phyloP scores from a whole-genome alignment of 345 rosid genomes.

The Moricandia arvensis region DNA sequence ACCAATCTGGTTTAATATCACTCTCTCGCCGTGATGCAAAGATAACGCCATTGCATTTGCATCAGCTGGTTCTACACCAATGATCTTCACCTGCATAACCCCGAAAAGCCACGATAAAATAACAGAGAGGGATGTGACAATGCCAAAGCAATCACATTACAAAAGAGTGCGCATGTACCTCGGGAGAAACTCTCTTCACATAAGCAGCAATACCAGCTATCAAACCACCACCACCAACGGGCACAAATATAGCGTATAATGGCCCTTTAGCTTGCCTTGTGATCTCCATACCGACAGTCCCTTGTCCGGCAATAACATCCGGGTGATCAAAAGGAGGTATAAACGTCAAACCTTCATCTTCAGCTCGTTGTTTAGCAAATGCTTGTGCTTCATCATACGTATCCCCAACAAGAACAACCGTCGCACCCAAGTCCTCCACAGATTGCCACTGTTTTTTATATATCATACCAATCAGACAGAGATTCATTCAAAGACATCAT shows the following conservation, averaged over 20 bases:
- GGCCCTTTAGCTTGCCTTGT: slow-evolving; percentile 70
- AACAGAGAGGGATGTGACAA: background rate
- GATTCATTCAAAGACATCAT: background rate
- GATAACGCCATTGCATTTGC: slow-evolving; percentile 99
- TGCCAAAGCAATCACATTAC: background rate
- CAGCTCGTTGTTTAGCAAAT: slow-evolving; percentile 69
- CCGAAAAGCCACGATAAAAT: slow-evolving; percentile 10
- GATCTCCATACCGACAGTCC: slow-evolving; percentile 97
- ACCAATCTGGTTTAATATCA: slow-evolving; percentile 84
- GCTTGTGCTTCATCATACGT: slow-evolving; percentile 91
- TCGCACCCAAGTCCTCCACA: slow-evolving; percentile 78
- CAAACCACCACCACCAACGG: slow-evolving; percentile 96
- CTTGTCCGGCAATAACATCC: slow-evolving; percentile 89
- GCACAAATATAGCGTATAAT: slow-evolving; percentile 92
- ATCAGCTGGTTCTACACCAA: slow-evolving; percentile 93
- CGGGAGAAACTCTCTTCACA: slow-evolving; percentile 79
- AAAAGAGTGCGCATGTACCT: slow-evolving; percentile 43
- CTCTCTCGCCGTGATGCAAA: slow-evolving; percentile 85
- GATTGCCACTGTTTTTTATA: slow-evolving; percentile 63
- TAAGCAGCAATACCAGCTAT: slow-evolving; percentile 98
- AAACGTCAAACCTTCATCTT: slow-evolving; percentile 69
- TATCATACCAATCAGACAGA: background rate
- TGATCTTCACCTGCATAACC: slow-evolving; percentile 69
- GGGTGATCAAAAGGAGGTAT: slow-evolving; percentile 98
- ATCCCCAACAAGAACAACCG: slow-evolving; percentile 84